Evolutionary conservation across 306 rosid genomes (phyloP).

Genomic region (Ormosia emarginata): DNA sequence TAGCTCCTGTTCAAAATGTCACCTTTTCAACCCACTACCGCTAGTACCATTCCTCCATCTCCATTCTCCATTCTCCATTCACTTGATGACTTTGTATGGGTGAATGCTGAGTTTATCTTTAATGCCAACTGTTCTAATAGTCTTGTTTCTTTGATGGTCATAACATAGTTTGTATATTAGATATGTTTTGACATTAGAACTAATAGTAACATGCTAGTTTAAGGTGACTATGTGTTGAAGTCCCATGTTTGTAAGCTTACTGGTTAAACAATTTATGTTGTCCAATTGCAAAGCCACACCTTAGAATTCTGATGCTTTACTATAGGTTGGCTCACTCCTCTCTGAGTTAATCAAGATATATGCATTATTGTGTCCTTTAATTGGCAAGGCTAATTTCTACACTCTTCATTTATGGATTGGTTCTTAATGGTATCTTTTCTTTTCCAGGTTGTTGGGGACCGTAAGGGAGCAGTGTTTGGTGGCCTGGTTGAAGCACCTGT

Average conservation of each 20-base stretch:
- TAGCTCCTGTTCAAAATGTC: no score
- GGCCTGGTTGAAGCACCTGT: constrained; percentile 93
- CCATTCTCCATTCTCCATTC: no score
- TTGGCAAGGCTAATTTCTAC: background rate
- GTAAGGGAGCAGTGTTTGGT: constrained; percentile 87
- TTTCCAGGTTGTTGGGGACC: constrained; percentile 86
- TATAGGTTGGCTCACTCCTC: background rate
- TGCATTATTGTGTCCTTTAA: constrained; percentile 1
- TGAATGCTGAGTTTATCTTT: background rate
- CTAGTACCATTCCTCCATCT: no score
- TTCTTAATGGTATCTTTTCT: constrained; percentile 7
- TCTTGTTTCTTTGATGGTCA: background rate
- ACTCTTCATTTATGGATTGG: background rate
- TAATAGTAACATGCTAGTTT: background rate
- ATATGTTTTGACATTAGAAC: background rate
- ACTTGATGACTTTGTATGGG: background rate
- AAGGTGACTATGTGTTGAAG: background rate
- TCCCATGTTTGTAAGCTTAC: constrained; percentile 5
- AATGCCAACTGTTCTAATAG: background rate
- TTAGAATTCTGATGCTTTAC: background rate
- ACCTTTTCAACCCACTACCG: no score
- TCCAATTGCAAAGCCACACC: background rate
- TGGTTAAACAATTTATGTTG: background rate
- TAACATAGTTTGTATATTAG: constrained; percentile 4
- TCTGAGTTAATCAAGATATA: background rate